These are phyloP conservation scores for Trichomonas vaginalis DNA, from an alignment of 208 protist species.

Conservation along the genomic window DNA sequence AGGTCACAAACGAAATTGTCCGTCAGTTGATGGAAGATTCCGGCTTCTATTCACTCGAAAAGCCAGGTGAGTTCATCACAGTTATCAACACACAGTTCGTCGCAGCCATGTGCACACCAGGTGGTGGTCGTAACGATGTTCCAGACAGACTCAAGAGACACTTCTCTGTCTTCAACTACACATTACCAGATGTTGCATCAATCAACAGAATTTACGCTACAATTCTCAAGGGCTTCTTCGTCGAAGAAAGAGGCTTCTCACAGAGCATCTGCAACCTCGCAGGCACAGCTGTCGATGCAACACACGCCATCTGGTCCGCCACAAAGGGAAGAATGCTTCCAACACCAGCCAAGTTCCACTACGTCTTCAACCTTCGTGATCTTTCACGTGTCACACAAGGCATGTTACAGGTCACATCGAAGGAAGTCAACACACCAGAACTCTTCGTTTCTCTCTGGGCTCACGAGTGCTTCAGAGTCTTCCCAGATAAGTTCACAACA, in stretches of 20 bases:
- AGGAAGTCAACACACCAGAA: slow-evolving; percentile 53
- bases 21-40: slow-evolving; percentile 57
- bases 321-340: slow-evolving; percentile 67
- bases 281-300: slow-evolving; percentile 32
- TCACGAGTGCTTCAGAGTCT: slow-evolving; percentile 85
- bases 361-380: slow-evolving; percentile 92
- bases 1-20: slow-evolving; percentile 58
- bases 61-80: slow-evolving; percentile 66
- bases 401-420: slow-evolving; percentile 61
- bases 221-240: slow-evolving; percentile 42
- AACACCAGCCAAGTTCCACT: slow-evolving; percentile 89
- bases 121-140: slow-evolving; percentile 90
- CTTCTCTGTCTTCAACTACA: slow-evolving; percentile 76
- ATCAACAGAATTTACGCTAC: slow-evolving; percentile 67
- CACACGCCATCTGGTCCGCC: slow-evolving; percentile 43
- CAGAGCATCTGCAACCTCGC: slow-evolving; percentile 25
- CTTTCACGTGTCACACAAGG: slow-evolving; percentile 78
- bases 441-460: slow-evolving; percentile 73
- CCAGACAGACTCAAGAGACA: slow-evolving; percentile 84
- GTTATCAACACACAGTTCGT: slow-evolving; percentile 78
- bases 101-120: slow-evolving; percentile 82
- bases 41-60: slow-evolving; percentile 57
- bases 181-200: slow-evolving; percentile 67
- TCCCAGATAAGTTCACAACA: slow-evolving; percentile 80
- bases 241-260: not conserved